Percentiles rank a stretch among this genome's conserved stretches.
Evolutionary conservation across 805 yeast genomes (phyloP).

Genomic region (Yamadazyma scolyti): DNA sequence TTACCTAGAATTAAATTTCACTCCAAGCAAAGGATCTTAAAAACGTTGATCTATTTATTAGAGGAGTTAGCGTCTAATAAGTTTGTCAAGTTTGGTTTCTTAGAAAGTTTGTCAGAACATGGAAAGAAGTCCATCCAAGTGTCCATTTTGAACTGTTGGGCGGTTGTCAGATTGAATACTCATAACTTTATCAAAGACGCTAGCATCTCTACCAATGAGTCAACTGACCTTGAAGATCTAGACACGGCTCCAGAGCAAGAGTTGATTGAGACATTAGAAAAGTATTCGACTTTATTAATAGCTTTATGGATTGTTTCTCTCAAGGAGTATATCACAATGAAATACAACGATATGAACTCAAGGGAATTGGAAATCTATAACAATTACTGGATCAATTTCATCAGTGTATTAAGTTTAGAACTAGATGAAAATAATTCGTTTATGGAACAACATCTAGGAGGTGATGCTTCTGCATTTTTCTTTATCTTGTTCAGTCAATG

Average conservation of each 20-base stretch:
- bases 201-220: conserved; percentile 13
- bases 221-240: conserved; percentile 8
- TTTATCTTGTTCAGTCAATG: conserved; percentile 83
- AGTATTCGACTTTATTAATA: conserved; percentile 56
- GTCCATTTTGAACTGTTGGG: conserved; percentile 71
- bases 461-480: conserved; percentile 61
- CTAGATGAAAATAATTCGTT: conserved; percentile 47
- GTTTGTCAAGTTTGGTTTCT: conserved; percentile 52
- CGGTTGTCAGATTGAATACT: conserved; percentile 44
- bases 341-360: conserved; percentile 42
- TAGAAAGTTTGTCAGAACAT: conserved; percentile 42
- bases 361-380: conserved; percentile 49
- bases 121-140: conserved; percentile 53
- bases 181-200: conserved; percentile 3
- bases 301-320: conserved; percentile 79
- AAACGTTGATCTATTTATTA: conserved; percentile 61
- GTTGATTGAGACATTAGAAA: conserved; percentile 46
- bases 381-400: conserved; percentile 70
- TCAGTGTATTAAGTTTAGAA: conserved; percentile 68
- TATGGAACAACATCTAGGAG: conserved; percentile 46
- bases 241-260: conserved; percentile 32
- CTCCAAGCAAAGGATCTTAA: conserved; percentile 50
- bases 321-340: conserved; percentile 68
- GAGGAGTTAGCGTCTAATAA: conserved; percentile 50
- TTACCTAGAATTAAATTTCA: conserved; percentile 41